phyloP scores from a whole-genome alignment of 2,329 filamentous ascomycete species.

The Cyphellophora europaea region DNA sequence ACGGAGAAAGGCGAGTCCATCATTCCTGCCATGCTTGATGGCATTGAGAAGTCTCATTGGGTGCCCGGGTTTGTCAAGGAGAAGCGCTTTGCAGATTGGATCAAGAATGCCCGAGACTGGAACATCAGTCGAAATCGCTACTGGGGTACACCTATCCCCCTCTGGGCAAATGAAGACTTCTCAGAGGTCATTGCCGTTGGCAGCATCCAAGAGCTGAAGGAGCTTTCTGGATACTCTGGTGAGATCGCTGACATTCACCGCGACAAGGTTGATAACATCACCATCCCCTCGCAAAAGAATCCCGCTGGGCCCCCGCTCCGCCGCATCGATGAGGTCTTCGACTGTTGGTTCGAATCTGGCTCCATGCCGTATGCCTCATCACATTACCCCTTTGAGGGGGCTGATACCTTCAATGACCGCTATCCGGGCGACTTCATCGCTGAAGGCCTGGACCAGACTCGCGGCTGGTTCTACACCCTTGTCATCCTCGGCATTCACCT shows the following conservation, averaged over 20 bases:
- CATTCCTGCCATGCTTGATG: constrained; percentile 71
- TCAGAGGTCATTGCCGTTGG: constrained; percentile 74
- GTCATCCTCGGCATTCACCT: constrained; percentile 75
- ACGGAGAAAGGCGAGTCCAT: constrained; percentile 31
- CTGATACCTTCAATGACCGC: constrained; percentile 61
- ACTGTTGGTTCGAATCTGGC: constrained; percentile 89
- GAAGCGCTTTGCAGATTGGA: constrained; percentile 78
- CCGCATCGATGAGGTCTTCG: constrained; percentile 75
- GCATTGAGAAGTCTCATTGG: constrained; percentile 77
- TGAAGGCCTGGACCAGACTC: constrained; percentile 77
- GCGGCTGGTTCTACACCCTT: constrained; percentile 88
- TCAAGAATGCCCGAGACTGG: constrained; percentile 77
- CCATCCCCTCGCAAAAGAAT: constrained; percentile 73
- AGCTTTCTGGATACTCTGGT: constrained; percentile 68
- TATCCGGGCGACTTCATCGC: constrained; percentile 87
- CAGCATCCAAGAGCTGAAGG: constrained; percentile 68
- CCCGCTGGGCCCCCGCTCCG: constrained; percentile 57
- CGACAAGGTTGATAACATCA: constrained; percentile 81
- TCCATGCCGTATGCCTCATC: constrained; percentile 81
- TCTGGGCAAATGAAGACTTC: constrained; percentile 78
- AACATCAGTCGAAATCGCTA: constrained; percentile 83
- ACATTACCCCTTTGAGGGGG: constrained; percentile 80
- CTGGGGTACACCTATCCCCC: constrained; percentile 78
- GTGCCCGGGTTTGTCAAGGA: constrained; percentile 79
- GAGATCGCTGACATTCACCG: constrained; percentile 73